These are phyloP conservation scores for Striga hermonthica DNA, from an alignment of 305 asterid genomes.

Conservation along the genomic window DNA sequence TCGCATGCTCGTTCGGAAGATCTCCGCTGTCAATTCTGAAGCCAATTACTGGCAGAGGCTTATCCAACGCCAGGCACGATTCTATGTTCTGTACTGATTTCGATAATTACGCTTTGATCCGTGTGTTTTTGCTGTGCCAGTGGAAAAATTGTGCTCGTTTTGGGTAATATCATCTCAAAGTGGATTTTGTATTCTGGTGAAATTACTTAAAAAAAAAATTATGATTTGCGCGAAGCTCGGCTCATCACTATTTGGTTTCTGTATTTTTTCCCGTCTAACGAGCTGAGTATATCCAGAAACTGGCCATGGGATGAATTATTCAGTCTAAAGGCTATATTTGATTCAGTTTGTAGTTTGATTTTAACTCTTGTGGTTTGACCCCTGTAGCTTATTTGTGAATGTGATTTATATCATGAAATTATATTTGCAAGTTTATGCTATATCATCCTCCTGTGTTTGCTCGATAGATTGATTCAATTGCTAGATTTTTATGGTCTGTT, in stretches of 20 bases:
- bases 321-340: neutral
- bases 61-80: conserved; percentile 76
- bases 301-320: neutral
- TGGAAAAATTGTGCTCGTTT: conserved; percentile 11
- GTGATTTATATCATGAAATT: neutral
- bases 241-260: neutral
- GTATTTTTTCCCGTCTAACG: neutral
- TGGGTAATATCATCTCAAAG: conserved; percentile 5
- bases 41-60: conserved; percentile 64
- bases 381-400: neutral
- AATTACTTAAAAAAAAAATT: too few species aligned
- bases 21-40: conserved; percentile 68
- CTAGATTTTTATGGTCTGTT: neutral
- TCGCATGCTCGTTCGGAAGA: conserved; percentile 58
- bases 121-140: neutral
- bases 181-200: neutral
- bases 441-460: neutral
- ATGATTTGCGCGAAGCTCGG: too few species aligned
- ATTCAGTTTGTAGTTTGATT: neutral
- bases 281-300: neutral
- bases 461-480: neutral
- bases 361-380: neutral
- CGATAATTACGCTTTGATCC: neutral
- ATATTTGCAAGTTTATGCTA: neutral
- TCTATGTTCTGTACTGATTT: conserved; percentile 11